These are phyloP conservation scores for Hydnomerulius pinastri DNA, from an alignment of 768 basidiomycete species.

Conservation along the genomic window DNA sequence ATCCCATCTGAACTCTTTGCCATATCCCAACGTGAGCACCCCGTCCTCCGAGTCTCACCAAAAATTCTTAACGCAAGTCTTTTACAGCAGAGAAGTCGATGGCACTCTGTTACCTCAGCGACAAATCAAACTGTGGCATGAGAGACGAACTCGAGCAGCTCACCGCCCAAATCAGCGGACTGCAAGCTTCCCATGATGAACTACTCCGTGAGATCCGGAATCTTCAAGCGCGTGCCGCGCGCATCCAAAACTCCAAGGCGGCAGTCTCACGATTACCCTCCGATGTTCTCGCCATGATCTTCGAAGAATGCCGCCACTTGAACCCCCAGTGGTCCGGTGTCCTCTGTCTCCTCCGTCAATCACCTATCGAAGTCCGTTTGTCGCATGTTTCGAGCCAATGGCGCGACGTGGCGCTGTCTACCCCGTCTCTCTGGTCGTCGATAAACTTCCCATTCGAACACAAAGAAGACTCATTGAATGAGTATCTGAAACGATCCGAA, in stretches of 20 bases:
- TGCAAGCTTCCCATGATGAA: conserved; percentile 32
- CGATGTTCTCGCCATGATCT: conserved; percentile 33
- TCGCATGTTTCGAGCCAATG: conserved; percentile 37
- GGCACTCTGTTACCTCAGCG: conserved; percentile 27
- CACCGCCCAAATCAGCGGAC: conserved; percentile 23
- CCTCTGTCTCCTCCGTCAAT: conserved; percentile 32
- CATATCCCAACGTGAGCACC: conserved; percentile 23
- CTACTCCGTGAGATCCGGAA: conserved; percentile 24
- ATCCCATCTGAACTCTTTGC: conserved; percentile 19
- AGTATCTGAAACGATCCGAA: conserved; percentile 35
- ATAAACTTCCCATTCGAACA: conserved; percentile 33
- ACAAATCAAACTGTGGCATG: conserved; percentile 9
- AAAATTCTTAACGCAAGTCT: conserved; percentile 1
- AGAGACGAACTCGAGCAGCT: conserved; percentile 30
- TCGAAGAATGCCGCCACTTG: conserved; percentile 32
- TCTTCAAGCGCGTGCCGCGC: conserved; percentile 32
- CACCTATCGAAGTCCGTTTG: conserved; percentile 34
- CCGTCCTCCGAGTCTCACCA: background rate
- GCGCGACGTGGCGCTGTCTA: conserved; percentile 36
- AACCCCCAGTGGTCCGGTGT: conserved; percentile 35
- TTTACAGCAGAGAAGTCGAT: conserved; percentile 16
- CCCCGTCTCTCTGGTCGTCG: conserved; percentile 37
- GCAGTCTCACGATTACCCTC: conserved; percentile 33
- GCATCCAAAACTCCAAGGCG: conserved; percentile 30
- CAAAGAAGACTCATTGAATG: conserved; percentile 28